A percentile compares a stretch with the other conserved stretches of the same genome.
These are phyloP conservation scores for Hibiscus syriacus DNA, from an alignment of 345 rosid species.

Conservation along the genomic window DNA sequence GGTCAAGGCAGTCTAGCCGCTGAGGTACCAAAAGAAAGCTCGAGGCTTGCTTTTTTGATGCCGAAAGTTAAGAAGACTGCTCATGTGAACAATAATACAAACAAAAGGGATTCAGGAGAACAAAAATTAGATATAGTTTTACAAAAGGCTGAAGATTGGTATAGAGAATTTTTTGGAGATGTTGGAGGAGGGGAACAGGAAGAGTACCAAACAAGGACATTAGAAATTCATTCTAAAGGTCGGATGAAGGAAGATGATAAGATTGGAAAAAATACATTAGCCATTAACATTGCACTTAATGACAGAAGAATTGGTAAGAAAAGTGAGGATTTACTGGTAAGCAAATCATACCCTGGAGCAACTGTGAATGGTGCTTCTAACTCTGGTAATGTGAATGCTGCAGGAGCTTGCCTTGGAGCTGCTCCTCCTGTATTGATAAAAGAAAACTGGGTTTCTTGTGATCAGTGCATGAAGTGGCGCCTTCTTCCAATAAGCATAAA, in stretches of 20 bases:
- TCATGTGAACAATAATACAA: conserved; percentile 21
- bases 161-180: conserved; percentile 81
- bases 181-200: conserved; percentile 48
- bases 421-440: conserved; percentile 43
- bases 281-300: conserved; percentile 26
- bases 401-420: conserved; percentile 36
- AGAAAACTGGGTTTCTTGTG: conserved; percentile 86
- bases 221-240: conserved; percentile 27
- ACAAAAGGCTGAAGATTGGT: conserved; percentile 49
- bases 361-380: conserved; percentile 25
- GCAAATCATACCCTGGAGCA: conserved; percentile 25
- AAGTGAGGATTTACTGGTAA: conserved; percentile 21
- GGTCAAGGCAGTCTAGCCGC: conserved; percentile 23
- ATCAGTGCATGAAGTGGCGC: conserved; percentile 83
- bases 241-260: conserved; percentile 27
- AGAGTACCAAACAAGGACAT: conserved; percentile 36
- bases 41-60: conserved; percentile 28
- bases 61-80: conserved; percentile 42
- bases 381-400: conserved; percentile 23
- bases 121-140: conserved; percentile 33
- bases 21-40: conserved; percentile 35
- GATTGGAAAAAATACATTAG: conserved; percentile 30
- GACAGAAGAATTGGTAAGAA: conserved; percentile 36
- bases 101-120: conserved; percentile 39
- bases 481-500: conserved; percentile 72